These are phyloP conservation scores for Pythium aristosporum DNA, from an alignment of 352 stramenopile genomes.

Conservation along the genomic window DNA sequence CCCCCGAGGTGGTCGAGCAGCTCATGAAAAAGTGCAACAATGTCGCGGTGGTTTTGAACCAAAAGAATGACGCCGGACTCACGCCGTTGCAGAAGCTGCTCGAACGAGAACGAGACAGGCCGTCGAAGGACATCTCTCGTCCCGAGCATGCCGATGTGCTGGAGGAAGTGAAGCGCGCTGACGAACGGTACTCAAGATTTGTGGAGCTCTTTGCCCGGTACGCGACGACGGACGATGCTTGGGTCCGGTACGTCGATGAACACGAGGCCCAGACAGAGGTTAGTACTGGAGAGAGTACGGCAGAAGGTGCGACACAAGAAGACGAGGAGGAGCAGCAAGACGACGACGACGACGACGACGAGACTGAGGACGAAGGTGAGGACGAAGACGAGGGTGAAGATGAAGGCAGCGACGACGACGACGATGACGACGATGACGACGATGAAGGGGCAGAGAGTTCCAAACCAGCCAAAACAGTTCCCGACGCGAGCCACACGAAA, in stretches of 20 bases:
- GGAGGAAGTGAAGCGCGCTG: conserved; percentile 33
- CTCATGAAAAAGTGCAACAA: conserved; percentile 35
- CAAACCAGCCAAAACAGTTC: background rate
- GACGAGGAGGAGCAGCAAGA: background rate
- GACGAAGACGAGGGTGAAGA: conserved; percentile 16
- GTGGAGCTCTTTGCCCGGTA: conserved; percentile 54
- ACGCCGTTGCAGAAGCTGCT: conserved; percentile 59
- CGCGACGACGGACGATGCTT: conserved; percentile 35
- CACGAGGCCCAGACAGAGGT: conserved; percentile 15
- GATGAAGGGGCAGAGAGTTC: conserved; percentile 3
- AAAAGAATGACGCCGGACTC: conserved; percentile 42
- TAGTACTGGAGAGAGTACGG: background rate
- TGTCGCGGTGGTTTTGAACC: conserved; percentile 41
- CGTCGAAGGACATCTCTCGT: conserved; percentile 17
- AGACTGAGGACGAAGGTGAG: conserved; percentile 16
- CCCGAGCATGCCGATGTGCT: conserved; percentile 39
- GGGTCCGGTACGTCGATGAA: conserved; percentile 38
- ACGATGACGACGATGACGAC: conserved; percentile 13
- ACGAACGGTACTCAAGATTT: conserved; percentile 42
- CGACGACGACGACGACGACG: conserved; percentile 5
- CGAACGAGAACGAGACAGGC: conserved; percentile 26
- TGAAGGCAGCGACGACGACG: conserved; percentile 6
- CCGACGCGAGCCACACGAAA: background rate
- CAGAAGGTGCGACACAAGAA: background rate
- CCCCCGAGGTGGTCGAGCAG: conserved; percentile 36